Evolutionary conservation across 2,329 filamentous ascomycete species (phyloP).

Genomic region (Polytolypa hystricis): DNA sequence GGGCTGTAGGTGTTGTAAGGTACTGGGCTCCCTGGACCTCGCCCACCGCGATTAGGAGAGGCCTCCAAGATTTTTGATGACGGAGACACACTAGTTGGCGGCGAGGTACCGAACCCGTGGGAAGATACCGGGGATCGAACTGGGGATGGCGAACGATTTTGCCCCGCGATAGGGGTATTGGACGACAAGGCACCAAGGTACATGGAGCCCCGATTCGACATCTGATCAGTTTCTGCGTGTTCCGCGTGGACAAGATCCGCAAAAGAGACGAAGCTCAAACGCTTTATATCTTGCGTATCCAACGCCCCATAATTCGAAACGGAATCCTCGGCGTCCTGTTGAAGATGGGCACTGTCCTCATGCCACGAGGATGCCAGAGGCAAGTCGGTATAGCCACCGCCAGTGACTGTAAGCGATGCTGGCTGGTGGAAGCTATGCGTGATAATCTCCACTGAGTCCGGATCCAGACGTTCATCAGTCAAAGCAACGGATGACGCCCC

Average conservation of each 20-base stretch:
- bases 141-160: slow-evolving; percentile 38
- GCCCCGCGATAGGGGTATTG: slow-evolving; percentile 12
- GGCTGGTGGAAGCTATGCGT: slow-evolving; percentile 77
- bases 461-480: slow-evolving; percentile 72
- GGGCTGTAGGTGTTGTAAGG: slow-evolving; percentile 42
- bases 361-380: slow-evolving; percentile 23
- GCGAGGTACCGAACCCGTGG: slow-evolving; percentile 56
- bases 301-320: slow-evolving; percentile 67
- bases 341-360: slow-evolving; percentile 48
- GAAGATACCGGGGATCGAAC: slow-evolving; percentile 45
- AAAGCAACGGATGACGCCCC: slow-evolving; percentile 88
- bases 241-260: slow-evolving; percentile 82
- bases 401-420: slow-evolving; percentile 55
- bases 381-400: slow-evolving; percentile 28
- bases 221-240: slow-evolving; percentile 33
- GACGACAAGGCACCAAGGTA: slow-evolving; percentile 36
- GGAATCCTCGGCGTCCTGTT: slow-evolving; percentile 48
- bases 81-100: slow-evolving; percentile 63
- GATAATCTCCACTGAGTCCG: slow-evolving; percentile 84
- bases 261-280: slow-evolving; percentile 91
- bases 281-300: slow-evolving; percentile 66
- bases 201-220: slow-evolving; percentile 55
- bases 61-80: slow-evolving; percentile 65
- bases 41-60: slow-evolving; percentile 48
- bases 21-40: slow-evolving; percentile 51